Evolutionary conservation across 1,284 basidiomycete genomes (phyloP).

Genomic region (Trametes sp.): DNA sequence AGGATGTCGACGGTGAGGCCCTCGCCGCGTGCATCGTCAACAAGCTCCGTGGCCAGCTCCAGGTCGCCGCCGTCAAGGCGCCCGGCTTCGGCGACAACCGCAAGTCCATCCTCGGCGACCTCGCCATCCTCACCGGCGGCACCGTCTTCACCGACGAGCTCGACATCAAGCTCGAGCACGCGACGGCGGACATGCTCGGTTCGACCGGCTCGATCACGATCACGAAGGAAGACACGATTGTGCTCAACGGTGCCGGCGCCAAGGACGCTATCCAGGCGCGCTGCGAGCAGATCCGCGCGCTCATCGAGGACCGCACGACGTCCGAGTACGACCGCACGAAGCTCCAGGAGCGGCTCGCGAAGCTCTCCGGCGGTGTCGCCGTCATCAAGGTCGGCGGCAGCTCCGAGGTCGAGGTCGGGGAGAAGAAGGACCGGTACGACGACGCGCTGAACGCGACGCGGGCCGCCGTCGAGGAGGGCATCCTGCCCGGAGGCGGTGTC

Average conservation of each 20-base stretch:
- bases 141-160: slow-evolving; percentile 99
- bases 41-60: slow-evolving; percentile 97
- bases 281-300: slow-evolving; percentile 93
- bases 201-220: slow-evolving; percentile 92
- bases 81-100: slow-evolving; percentile 99
- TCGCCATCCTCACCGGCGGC: slow-evolving; percentile 96
- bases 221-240: slow-evolving; percentile 98
- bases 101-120: slow-evolving; percentile 96
- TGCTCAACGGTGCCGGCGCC: slow-evolving; percentile 92
- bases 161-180: slow-evolving; percentile 96
- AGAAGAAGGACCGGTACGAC: slow-evolving; percentile 99
- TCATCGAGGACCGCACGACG: slow-evolving; percentile 86
- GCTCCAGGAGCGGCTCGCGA: slow-evolving; percentile 96
- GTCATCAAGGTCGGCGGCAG: slow-evolving; percentile 98
- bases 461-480: slow-evolving; percentile 98
- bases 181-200: slow-evolving; percentile 90
- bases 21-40: slow-evolving; percentile 97
- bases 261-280: slow-evolving; percentile 88
- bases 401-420: slow-evolving; percentile 95
- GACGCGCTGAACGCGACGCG: slow-evolving; percentile 98
- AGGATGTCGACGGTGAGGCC: slow-evolving; percentile 98
- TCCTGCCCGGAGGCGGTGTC: slow-evolving; percentile 95
- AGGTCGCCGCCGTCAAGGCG: slow-evolving; percentile 94
- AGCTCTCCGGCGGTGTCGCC: slow-evolving; percentile 95
- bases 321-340: slow-evolving; percentile 96